phyloP scores from a whole-genome alignment of 176 grass and related monocot genomes.

The Melocanna baccifera region DNA sequence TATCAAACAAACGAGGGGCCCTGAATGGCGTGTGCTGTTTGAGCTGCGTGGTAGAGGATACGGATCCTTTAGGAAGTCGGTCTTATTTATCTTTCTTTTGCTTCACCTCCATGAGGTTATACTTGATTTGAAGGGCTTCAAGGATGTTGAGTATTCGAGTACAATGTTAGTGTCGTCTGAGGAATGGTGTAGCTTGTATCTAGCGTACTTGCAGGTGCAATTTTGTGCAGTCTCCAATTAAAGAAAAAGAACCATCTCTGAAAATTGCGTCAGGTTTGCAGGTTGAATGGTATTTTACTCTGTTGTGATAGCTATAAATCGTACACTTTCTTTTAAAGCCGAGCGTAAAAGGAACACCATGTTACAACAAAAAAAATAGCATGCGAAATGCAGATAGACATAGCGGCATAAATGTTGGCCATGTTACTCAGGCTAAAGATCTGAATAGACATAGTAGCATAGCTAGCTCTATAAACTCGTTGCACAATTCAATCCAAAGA shows the following conservation, averaged over 20 bases:
- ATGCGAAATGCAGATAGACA: too few species aligned
- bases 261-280: not conserved
- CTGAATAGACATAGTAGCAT: too few species aligned
- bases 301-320: too few species aligned
- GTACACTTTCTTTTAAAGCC: too few species aligned
- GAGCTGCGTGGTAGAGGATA: not conserved
- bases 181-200: not conserved
- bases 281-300: too few species aligned
- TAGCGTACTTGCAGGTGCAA: not conserved
- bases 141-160: not conserved
- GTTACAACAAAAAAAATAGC: too few species aligned
- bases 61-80: not conserved
- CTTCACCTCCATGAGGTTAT: not conserved
- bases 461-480: too few species aligned
- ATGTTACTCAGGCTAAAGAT: too few species aligned
- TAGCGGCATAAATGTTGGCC: too few species aligned
- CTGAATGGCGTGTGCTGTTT: not conserved
- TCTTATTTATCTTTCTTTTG: not conserved
- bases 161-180: not conserved
- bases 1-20: not conserved
- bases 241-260: not conserved
- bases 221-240: not conserved
- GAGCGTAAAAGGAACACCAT: too few species aligned
- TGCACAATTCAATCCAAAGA: too few species aligned
- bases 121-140: conserved; percentile 4